Percentiles rank a stretch among this genome's conserved stretches.
Conservation (phyloP, 345 rosid species). For the Limnanthes douglasii region DNA sequence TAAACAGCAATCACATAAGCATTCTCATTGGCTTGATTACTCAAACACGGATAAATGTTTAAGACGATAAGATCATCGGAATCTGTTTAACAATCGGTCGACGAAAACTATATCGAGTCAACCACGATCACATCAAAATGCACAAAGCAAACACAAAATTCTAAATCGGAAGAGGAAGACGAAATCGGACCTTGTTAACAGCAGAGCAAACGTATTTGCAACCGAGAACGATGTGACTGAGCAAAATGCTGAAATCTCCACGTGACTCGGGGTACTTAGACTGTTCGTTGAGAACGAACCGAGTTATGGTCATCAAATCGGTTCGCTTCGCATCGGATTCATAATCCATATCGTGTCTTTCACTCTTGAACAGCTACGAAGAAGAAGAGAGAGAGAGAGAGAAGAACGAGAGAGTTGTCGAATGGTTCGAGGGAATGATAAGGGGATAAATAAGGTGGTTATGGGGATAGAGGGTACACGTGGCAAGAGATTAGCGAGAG, state of each 20-base stretch:
- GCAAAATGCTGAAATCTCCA: constrained; percentile 89
- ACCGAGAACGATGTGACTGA: constrained; percentile 88
- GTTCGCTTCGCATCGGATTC: constrained; percentile 76
- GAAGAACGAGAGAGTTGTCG: neutral
- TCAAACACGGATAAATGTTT: too few relatives aligned
- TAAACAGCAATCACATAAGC: too few relatives aligned
- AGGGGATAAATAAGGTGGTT: constrained; percentile 9
- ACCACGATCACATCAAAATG: too few relatives aligned
- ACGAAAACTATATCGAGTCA: too few relatives aligned
- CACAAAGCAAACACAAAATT: neutral
- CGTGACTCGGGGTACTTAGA: constrained; percentile 89
- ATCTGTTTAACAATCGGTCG: too few relatives aligned
- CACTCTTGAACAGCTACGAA: neutral
- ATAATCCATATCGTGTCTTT: constrained; percentile 55
- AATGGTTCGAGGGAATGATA: neutral
- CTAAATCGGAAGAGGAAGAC: neutral
- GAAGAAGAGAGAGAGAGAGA: neutral
- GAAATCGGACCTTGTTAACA: constrained; percentile 93
- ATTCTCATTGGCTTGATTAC: too few relatives aligned
- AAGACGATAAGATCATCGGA: too few relatives aligned
- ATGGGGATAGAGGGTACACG: constrained; percentile 35
- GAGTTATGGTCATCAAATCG: constrained; percentile 94
- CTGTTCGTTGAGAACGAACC: constrained; percentile 78
- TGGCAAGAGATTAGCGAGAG: constrained; percentile 18
- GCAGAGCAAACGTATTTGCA: constrained; percentile 98